Percentiles rank a stretch among this genome's conserved stretches.
These are phyloP conservation scores for Plectosphaerella cucumerina DNA, from an alignment of 2,329 filamentous ascomycete species.

Conservation along the genomic window DNA sequence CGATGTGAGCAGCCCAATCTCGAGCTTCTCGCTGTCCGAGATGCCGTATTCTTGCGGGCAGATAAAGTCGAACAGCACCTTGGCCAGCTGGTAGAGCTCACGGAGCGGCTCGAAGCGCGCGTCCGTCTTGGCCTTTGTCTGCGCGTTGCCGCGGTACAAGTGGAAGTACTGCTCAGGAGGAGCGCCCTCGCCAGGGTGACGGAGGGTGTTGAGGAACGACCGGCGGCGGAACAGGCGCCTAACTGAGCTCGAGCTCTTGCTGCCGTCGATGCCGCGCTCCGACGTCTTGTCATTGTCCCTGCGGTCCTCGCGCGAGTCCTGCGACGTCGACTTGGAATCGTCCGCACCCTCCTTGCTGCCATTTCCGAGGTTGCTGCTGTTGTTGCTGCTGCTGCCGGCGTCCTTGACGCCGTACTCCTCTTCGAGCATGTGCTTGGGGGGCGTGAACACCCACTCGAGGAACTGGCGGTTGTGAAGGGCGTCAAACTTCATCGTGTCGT, in stretches of 20 bases:
- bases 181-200: conserved; percentile 49
- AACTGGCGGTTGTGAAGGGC: conserved; percentile 95
- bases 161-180: conserved; percentile 78
- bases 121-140: conserved; percentile 76
- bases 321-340: conserved; percentile 33
- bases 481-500: conserved; percentile 99
- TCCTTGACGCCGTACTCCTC: conserved; percentile 55
- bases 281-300: conserved; percentile 26
- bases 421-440: conserved; percentile 71
- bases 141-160: conserved; percentile 73
- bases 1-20: conserved; percentile 92
- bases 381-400: conserved; percentile 7
- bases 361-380: conserved; percentile 21
- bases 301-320: conserved; percentile 30
- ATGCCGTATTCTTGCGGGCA: conserved; percentile 98
- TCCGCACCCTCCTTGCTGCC: conserved; percentile 32
- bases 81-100: conserved; percentile 89
- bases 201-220: conserved; percentile 53
- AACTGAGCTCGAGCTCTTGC: conserved; percentile 25
- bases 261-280: conserved; percentile 29
- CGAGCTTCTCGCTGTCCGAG: conserved; percentile 91
- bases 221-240: conserved; percentile 55
- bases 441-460: conserved; percentile 95
- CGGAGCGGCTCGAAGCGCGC: conserved; percentile 81
- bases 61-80: conserved; percentile 96